Evolutionary conservation across 1,284 basidiomycete genomes (phyloP).

Genomic region (Stygiomarasmius scandens): DNA sequence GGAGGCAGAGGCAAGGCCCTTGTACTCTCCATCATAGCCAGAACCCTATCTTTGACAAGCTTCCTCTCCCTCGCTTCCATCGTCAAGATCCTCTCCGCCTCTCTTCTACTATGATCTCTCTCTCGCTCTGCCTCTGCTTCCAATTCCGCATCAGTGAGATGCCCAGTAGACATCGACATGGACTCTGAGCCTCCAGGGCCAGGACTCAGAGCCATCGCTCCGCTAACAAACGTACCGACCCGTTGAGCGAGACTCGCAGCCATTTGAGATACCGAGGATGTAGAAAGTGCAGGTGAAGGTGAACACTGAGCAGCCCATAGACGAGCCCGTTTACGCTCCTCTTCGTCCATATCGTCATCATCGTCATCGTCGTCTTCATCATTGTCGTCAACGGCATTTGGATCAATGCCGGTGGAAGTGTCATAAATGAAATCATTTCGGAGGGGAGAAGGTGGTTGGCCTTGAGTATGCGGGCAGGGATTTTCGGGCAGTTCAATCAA

Average conservation of each 20-base stretch:
- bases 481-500: no score
- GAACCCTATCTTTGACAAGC: constrained; percentile 69
- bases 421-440: constrained; percentile 59
- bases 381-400: constrained; percentile 42
- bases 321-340: neutral
- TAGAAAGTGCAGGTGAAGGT: constrained; percentile 44
- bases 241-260: constrained; percentile 72
- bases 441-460: constrained; percentile 67
- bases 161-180: constrained; percentile 27
- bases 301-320: constrained; percentile 48
- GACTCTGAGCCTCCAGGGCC: neutral
- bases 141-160: constrained; percentile 73
- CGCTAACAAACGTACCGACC: constrained; percentile 63
- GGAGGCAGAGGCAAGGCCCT: constrained; percentile 45
- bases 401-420: constrained; percentile 60
- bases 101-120: constrained; percentile 69
- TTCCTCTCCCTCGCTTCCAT: constrained; percentile 68
- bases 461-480: constrained; percentile 2
- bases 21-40: constrained; percentile 64
- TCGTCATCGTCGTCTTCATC: constrained; percentile 50
- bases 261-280: constrained; percentile 69
- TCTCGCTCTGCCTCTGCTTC: constrained; percentile 78
- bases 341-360: constrained; percentile 37
- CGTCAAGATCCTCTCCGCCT: constrained; percentile 66
- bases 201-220: constrained; percentile 43